phyloP scores from a whole-genome alignment of 139 green algal genomes.

The Ettlia oleoabundans region DNA sequence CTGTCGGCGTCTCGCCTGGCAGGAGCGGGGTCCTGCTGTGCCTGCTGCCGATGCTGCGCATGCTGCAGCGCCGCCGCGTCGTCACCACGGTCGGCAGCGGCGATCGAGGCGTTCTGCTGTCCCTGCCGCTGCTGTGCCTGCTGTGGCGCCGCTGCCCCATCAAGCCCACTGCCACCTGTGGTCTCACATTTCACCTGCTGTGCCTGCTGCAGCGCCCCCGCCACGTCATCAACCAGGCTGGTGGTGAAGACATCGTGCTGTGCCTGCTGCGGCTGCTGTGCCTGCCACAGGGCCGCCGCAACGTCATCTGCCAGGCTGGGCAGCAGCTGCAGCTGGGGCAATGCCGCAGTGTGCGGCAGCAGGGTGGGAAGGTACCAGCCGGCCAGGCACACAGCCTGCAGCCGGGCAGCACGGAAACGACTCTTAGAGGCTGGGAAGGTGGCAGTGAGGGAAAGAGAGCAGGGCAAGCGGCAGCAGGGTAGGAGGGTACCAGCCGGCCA shows the following conservation, averaged over 20 bases:
- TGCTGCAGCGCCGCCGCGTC: too few species aligned
- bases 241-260: not conserved
- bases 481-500: too few species aligned
- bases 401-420: too few species aligned
- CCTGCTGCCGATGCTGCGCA: not conserved
- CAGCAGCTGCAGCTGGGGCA: constrained; percentile 15
- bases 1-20: too few species aligned
- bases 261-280: not conserved
- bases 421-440: too few species aligned
- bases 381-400: constrained; percentile 16
- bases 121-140: not conserved
- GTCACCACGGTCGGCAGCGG: too few species aligned
- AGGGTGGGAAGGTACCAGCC: constrained; percentile 15
- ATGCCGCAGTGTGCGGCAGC: constrained; percentile 5
- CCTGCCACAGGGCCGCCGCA: not conserved
- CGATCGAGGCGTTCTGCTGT: not conserved
- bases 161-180: too few species aligned
- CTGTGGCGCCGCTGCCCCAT: not conserved
- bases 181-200: too few species aligned
- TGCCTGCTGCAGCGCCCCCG: not conserved
- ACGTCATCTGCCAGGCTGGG: not conserved
- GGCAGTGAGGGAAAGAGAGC: too few species aligned
- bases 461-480: too few species aligned
- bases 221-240: not conserved
- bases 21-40: not conserved